phyloP scores from a whole-genome alignment of 352 stramenopile genomes.

The Phytophthora citrophthora region DNA sequence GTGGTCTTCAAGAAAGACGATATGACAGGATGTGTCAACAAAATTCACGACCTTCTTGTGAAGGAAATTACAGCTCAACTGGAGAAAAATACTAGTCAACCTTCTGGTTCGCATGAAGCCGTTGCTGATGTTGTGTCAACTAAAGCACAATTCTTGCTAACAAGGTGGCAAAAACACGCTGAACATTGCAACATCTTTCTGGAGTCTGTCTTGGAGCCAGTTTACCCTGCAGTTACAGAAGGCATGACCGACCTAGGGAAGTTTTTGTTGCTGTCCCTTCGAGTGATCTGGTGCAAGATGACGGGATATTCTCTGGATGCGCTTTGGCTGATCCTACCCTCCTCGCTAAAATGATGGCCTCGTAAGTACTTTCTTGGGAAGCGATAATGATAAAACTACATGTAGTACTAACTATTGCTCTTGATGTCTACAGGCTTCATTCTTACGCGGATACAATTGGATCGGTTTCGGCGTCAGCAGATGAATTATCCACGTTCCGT shows the following conservation, averaged over 20 bases:
- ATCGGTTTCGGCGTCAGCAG: conserved; percentile 2
- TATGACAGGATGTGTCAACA: conserved; percentile 41
- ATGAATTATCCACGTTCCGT: conserved; percentile 14
- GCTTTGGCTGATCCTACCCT: conserved; percentile 29
- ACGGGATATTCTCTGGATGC: conserved; percentile 37
- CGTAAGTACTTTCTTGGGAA: conserved; percentile 21
- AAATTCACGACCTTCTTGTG: conserved; percentile 41
- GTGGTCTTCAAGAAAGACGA: conserved; percentile 47
- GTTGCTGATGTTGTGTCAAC: conserved; percentile 34
- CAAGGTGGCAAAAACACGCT: conserved; percentile 34
- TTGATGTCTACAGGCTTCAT: conserved; percentile 15
- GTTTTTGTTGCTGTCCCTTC: conserved; percentile 43
- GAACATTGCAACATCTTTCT: conserved; percentile 4
- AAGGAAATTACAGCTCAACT: conserved; percentile 17
- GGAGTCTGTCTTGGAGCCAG: conserved; percentile 8
- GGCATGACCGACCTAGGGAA: conserved; percentile 30
- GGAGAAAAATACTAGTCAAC: conserved; percentile 1
- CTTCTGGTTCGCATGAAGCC: conserved; percentile 33
- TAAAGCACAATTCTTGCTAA: conserved; percentile 42
- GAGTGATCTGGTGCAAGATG: conserved; percentile 31
- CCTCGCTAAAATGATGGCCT: conserved; percentile 20
- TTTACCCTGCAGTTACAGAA: conserved; percentile 3
- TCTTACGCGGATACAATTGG: conserved; percentile 26
- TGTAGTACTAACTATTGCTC: conserved; percentile 7
- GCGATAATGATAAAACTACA: not conserved